Conservation (phyloP, 2,329 filamentous ascomycete species). For the Penicillium sp. region DNA sequence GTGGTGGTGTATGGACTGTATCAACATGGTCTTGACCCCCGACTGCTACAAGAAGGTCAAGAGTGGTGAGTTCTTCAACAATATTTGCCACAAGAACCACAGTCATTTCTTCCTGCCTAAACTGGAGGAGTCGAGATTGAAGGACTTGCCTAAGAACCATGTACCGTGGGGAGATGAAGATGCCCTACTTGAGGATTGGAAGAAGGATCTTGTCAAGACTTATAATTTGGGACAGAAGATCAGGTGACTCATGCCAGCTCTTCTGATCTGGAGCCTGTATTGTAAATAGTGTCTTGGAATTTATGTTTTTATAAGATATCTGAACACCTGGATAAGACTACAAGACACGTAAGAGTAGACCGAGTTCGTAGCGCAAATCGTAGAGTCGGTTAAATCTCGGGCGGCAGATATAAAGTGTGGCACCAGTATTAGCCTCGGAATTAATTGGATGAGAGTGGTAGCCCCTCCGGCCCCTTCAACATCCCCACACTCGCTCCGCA, state of each 20-base stretch:
- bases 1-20: conserved; percentile 29
- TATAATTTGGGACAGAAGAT: too few relatives aligned
- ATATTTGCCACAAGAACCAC: conserved; percentile 25
- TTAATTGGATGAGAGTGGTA: too few relatives aligned
- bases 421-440: too few relatives aligned
- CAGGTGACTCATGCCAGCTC: too few relatives aligned
- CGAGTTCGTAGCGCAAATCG: too few relatives aligned
- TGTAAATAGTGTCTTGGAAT: too few relatives aligned
- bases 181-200: conserved; percentile 25
- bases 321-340: too few relatives aligned
- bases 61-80: conserved; percentile 24
- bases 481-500: not conserved
- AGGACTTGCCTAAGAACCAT: conserved; percentile 13
- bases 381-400: too few relatives aligned
- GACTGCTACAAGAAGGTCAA: conserved; percentile 21
- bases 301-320: too few relatives aligned
- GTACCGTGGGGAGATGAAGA: conserved; percentile 24
- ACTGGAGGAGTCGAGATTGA: conserved; percentile 21
- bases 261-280: too few relatives aligned
- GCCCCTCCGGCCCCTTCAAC: not conserved
- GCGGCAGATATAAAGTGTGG: too few relatives aligned
- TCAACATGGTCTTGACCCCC: conserved; percentile 23
- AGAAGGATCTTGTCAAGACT: not conserved
- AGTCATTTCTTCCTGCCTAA: conserved; percentile 24
- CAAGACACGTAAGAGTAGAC: too few relatives aligned